phyloP scores from a whole-genome alignment of 257 asterid genomes.

The Petunia secreta region DNA sequence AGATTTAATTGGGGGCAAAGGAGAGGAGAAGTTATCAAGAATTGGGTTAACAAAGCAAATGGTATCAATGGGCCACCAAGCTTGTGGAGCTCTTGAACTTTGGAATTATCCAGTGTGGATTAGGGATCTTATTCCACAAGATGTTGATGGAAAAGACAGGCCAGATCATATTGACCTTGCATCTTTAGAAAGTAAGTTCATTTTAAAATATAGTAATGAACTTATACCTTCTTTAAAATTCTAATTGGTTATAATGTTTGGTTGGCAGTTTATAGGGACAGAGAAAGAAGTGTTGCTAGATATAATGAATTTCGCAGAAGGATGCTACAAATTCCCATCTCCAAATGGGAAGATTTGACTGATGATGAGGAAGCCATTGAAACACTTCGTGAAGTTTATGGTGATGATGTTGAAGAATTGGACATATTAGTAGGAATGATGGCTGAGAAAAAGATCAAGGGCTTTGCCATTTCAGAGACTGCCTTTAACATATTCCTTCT shows the following conservation, averaged over 20 bases:
- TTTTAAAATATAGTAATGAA: no score
- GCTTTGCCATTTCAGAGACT: constrained; percentile 72
- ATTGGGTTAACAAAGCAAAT: constrained; percentile 59
- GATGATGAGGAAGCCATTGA: constrained; percentile 51
- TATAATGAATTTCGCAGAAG: constrained; percentile 62
- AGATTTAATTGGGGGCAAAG: constrained; percentile 49
- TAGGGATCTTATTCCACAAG: constrained; percentile 48
- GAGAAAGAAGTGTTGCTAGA: constrained; percentile 63
- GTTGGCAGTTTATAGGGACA: constrained; percentile 61
- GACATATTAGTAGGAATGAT: constrained; percentile 62
- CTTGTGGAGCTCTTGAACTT: constrained; percentile 69
- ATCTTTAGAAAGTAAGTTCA: constrained; percentile 57
- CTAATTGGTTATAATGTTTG: neutral
- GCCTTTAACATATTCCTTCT: constrained; percentile 59
- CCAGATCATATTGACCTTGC: constrained; percentile 58
- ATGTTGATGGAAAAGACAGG: constrained; percentile 51
- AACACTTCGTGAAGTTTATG: constrained; percentile 51
- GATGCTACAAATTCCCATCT: constrained; percentile 56
- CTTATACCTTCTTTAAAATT: neutral
- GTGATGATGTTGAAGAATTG: constrained; percentile 54
- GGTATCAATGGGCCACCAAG: constrained; percentile 82
- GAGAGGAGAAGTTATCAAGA: constrained; percentile 39
- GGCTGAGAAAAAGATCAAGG: constrained; percentile 65
- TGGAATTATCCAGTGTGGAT: constrained; percentile 69
- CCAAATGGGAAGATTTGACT: constrained; percentile 69